A percentile compares a stretch with the other conserved stretches of the same genome.
phyloP scores from a whole-genome alignment of 495 filamentous ascomycete genomes.

The Lophiostoma macrostomum region DNA sequence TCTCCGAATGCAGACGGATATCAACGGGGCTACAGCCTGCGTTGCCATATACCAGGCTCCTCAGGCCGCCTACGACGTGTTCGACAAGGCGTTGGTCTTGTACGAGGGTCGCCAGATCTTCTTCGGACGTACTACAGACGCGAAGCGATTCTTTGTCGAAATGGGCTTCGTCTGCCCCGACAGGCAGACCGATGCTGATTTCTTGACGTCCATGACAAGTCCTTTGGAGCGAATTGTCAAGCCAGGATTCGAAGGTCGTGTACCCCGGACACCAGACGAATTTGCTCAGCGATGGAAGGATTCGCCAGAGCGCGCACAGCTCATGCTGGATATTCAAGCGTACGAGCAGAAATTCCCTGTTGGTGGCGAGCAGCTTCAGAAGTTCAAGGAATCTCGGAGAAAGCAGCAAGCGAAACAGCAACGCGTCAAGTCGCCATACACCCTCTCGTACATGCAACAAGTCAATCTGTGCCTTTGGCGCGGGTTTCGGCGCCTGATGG shows the following conservation, averaged over 20 bases:
- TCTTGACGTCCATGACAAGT: conserved; percentile 70
- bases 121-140: conserved; percentile 37
- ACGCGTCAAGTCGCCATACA: conserved; percentile 69
- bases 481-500: conserved; percentile 66
- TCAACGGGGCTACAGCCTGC: conserved; percentile 38
- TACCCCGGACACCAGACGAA: conserved; percentile 69
- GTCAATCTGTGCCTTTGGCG: conserved; percentile 69
- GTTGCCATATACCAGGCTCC: conserved; percentile 45
- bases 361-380: conserved; percentile 60
- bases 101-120: conserved; percentile 45
- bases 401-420: conserved; percentile 64
- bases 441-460: conserved; percentile 69
- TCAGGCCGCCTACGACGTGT: conserved; percentile 41
- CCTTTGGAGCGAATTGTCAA: conserved; percentile 59
- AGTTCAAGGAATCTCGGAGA: conserved; percentile 65
- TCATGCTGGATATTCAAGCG: conserved; percentile 67
- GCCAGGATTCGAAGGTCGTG: conserved; percentile 58
- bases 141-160: conserved; percentile 45
- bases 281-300: conserved; percentile 71
- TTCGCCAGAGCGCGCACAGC: conserved; percentile 62
- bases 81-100: conserved; percentile 44
- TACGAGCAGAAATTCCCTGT: conserved; percentile 63
- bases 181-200: conserved; percentile 65
- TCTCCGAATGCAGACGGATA: conserved; percentile 40
- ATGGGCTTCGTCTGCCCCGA: conserved; percentile 61